These are phyloP conservation scores for Lathyrus aphaca DNA, from an alignment of 306 rosid species.

Conservation along the genomic window DNA sequence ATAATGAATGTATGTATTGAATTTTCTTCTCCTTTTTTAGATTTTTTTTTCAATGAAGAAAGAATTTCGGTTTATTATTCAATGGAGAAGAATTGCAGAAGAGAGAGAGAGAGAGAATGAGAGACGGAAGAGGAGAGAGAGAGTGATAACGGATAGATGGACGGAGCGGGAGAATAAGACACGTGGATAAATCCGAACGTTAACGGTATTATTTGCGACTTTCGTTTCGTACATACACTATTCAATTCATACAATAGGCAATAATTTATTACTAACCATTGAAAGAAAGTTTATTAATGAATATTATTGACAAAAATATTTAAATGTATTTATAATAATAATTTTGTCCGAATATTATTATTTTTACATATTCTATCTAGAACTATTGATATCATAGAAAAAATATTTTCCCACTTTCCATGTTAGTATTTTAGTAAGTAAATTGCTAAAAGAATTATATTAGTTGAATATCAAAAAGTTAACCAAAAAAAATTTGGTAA, in stretches of 20 bases:
- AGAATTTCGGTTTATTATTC: slow-evolving; percentile 44
- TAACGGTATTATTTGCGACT: slow-evolving; percentile 27
- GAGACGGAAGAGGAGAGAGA: slow-evolving; percentile 1
- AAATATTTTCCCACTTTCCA: too few relatives aligned
- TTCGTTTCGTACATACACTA: background rate
- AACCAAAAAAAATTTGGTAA: too few relatives aligned
- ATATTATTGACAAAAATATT: too few relatives aligned
- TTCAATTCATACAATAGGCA: background rate
- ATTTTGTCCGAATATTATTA: too few relatives aligned
- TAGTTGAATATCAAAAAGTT: too few relatives aligned
- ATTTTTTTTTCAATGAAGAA: background rate
- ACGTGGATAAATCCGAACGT: slow-evolving; percentile 66
- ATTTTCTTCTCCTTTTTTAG: background rate
- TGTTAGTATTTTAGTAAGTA: too few relatives aligned
- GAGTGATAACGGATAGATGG: slow-evolving; percentile 83
- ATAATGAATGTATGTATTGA: slow-evolving; percentile 21
- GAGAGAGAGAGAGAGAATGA: slow-evolving; percentile 38
- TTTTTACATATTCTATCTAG: too few relatives aligned
- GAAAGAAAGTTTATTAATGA: too few relatives aligned
- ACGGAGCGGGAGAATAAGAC: slow-evolving; percentile 59
- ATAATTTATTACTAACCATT: too few relatives aligned
- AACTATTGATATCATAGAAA: too few relatives aligned
- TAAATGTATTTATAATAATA: too few relatives aligned
- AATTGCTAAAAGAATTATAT: too few relatives aligned
- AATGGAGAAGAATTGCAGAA: slow-evolving; percentile 57